Conservation (phyloP, 805 yeast genomes). For the Tetrapisispora nanseiensis region DNA sequence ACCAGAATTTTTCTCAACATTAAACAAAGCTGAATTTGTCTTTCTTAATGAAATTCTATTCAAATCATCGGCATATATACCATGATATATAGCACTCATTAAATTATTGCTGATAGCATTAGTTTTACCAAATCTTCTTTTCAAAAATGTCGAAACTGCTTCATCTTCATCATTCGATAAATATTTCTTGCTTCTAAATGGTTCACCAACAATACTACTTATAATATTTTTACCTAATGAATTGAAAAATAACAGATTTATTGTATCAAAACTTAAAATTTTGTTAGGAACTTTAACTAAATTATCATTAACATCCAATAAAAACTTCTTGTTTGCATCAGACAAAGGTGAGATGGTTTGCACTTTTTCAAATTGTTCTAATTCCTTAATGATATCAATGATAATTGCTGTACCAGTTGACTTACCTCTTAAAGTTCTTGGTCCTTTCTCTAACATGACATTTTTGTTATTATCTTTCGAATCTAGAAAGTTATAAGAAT, state of each 20-base stretch:
- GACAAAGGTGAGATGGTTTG: slow-evolving; percentile 49
- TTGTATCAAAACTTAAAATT: slow-evolving; percentile 27
- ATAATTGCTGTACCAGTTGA: slow-evolving; percentile 69
- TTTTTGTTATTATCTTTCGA: slow-evolving; percentile 18
- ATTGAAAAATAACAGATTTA: slow-evolving; percentile 14
- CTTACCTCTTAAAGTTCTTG: slow-evolving; percentile 78
- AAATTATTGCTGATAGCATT: slow-evolving; percentile 40
- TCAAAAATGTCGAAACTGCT: slow-evolving; percentile 54
- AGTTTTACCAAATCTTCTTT: slow-evolving; percentile 52
- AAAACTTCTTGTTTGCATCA: slow-evolving; percentile 61
- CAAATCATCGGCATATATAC: slow-evolving; percentile 85
- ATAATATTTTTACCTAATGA: slow-evolving; percentile 39
- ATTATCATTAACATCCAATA: slow-evolving; percentile 38
- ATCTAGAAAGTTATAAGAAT: slow-evolving; percentile 36
- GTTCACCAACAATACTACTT: slow-evolving; percentile 40
- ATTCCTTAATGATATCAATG: slow-evolving; percentile 43
- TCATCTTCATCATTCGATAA: slow-evolving; percentile 44
- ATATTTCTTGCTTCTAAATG: slow-evolving; percentile 28
- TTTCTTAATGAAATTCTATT: slow-evolving; percentile 53
- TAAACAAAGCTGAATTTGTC: slow-evolving; percentile 45
- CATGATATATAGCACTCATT: slow-evolving; percentile 76
- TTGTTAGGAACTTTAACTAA: slow-evolving; percentile 48
- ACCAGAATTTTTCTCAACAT: slow-evolving; percentile 51
- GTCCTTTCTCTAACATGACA: slow-evolving; percentile 63
- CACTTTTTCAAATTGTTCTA: slow-evolving; percentile 42